Base-by-base conservation (phyloP, 805 yeast genomes). In the Kregervanrija fluxuum region DNA sequence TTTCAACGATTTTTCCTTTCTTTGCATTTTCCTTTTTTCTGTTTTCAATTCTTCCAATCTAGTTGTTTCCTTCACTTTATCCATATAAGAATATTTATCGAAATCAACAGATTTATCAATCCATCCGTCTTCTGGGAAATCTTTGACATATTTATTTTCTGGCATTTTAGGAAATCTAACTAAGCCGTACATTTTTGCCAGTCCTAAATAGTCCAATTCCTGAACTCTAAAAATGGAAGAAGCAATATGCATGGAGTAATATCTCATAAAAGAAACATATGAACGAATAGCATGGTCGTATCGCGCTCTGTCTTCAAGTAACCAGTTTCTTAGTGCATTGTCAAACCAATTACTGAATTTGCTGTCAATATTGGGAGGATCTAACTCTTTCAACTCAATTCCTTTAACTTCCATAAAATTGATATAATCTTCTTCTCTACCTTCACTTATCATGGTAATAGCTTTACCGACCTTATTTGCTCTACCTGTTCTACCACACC, bases 401-500 rank as follows among this genome's bases (percentile, higher is more conserved):
- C 76, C 75, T 47, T 83, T 79, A 3, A 93, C 91, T 17, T 70
- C 71, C 81, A 93, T 74, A 53, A 91, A 87, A 16, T 80, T 86
- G 13, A 90, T 70, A 57, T 78, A 93, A 44, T 83, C 91, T 53
- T 80, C 84, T 58, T 93, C 99, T 44, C 85, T 72, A 6, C 88
- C 91, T 40, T 72, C 72, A 49, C 76, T 80, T 35, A 93, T 64
- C 64, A 93, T 72, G 1, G 86, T 79, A 3, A 88, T 68, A 0
- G 95, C 95, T 46, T 73, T 75, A 2, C 99, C 99, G 4, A 72
- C 71, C 48, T 79, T 78, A 47, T 91, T 90, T 0, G 97, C 97
- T 49, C 99, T 70, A 0, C 95, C 99, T 0, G 99, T 88, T 57
- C 99, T 75, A 16, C 99, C 99, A 64, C 91, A 85, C 59, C 99